Percentiles rank a stretch among this genome's conserved stretches.
Conservation (phyloP, 2,329 filamentous ascomycete species). For the Aspergillus luchuensis region DNA sequence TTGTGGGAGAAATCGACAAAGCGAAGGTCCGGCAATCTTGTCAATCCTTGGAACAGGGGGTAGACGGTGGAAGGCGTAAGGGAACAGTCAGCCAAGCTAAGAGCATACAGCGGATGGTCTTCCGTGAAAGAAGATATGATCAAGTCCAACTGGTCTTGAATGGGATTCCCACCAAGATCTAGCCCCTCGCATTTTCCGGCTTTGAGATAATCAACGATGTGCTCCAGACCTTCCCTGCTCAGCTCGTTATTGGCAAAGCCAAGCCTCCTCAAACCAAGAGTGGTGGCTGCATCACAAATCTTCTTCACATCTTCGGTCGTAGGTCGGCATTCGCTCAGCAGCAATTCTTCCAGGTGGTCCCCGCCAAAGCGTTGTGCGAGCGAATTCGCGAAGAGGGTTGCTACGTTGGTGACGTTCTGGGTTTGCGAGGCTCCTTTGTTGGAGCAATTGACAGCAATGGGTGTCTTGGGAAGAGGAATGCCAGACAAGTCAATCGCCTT, state of each 20-base stretch:
- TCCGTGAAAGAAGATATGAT: constrained; percentile 40
- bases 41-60: constrained; percentile 72
- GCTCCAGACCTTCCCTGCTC: constrained; percentile 69
- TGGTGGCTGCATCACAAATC: constrained; percentile 79
- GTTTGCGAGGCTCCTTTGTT: constrained; percentile 16
- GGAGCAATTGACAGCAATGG: constrained; percentile 29
- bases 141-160: constrained; percentile 56
- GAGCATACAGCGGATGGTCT: constrained; percentile 68
- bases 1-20: constrained; percentile 96
- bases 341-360: constrained; percentile 75
- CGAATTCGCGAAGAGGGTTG: constrained; percentile 70
- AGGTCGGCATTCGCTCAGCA: constrained; percentile 77
- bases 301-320: constrained; percentile 69
- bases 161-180: constrained; percentile 83
- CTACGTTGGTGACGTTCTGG: constrained; percentile 53
- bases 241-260: constrained; percentile 83
- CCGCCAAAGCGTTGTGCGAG: constrained; percentile 77
- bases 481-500: constrained; percentile 85
- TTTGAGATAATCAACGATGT: constrained; percentile 75
- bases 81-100: constrained; percentile 85
- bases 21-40: constrained; percentile 70
- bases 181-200: constrained; percentile 81
- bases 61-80: constrained; percentile 72
- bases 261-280: constrained; percentile 74
- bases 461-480: constrained; percentile 69